Evolutionary conservation across 352 stramenopile species (phyloP), one percentile per base, ranked within the genome.

Genomic region (Globisporangium echinulatum): DNA sequence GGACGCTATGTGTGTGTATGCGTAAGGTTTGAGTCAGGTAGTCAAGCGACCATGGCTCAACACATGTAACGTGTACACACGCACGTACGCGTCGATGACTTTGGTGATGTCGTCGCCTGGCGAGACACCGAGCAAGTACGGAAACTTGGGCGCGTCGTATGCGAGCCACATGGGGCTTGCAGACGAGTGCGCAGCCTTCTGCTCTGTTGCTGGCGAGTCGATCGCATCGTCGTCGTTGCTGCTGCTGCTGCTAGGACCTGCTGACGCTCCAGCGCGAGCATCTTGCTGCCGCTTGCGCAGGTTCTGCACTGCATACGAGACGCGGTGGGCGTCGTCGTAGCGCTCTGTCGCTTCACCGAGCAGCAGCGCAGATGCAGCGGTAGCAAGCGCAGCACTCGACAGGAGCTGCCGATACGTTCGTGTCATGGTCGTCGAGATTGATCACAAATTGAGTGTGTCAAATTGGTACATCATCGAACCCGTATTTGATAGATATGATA

Each of bases 51-150:
- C 11, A 49, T 42, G 15, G 43, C 39, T 55, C 2, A 1, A 13
- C 13, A 37, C 51, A 6, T 37, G 36, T 0, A 15, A 5, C 47
- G 15, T 7, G 37, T 37, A n/a, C 2, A 43, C 15, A 10, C 0
- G 9, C 1, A 19, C 65, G 46, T 70, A 85, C 75, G 48, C 54
- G 37, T 64, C 64, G 1, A 46, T 49, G 6, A 83, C 74, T 14
- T 67, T 56, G 0, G 38, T 56, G 1, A 69, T 75, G 33, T 85
- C 74, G 57, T 92, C 82, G 8, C 76, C 82, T 7, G 72, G 44
- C 0, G 82, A 87, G 10, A 83, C 65, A 9, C 73, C 76, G 39
- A 92, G 43, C 47, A 90, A 52, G 52, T 87, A 90, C 15, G 82
- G 82, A 38, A 92, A 88, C 58, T 78, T 79, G 13, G 82, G 77